phyloP scores from a whole-genome alignment of 2,329 filamentous ascomycete genomes.

The Aspergillus viridinutans region DNA sequence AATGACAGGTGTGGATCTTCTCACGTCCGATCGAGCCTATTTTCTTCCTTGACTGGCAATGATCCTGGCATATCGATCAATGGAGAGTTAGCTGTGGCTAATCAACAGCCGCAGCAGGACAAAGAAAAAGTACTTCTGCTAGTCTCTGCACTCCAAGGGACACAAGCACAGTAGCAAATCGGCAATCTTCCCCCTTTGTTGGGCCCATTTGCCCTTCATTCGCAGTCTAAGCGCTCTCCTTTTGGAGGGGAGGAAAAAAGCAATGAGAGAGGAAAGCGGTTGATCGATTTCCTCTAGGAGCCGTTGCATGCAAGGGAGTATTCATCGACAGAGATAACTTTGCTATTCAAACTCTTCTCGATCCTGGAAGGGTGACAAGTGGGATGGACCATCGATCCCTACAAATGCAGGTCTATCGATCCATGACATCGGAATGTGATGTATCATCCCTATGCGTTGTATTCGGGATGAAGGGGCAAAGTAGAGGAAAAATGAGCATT shows the following conservation, averaged over 20 bases:
- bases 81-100: background rate
- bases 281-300: background rate
- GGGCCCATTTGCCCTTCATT: background rate
- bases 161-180: background rate
- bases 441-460: slow-evolving; percentile 7
- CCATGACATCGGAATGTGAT: slow-evolving; percentile 17
- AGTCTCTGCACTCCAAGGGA: background rate
- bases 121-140: background rate
- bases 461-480: background rate
- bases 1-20: background rate
- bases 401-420: background rate
- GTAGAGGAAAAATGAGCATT: background rate
- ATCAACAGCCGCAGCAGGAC: background rate
- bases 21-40: background rate
- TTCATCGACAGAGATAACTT: background rate
- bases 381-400: background rate
- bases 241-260: background rate
- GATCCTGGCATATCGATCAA: background rate
- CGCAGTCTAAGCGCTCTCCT: background rate
- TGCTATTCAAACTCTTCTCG: background rate
- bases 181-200: background rate
- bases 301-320: background rate
- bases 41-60: background rate
- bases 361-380: background rate
- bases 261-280: background rate